Evolutionary conservation across 106 monocot species (phyloP).

Genomic region (Dendrobium chrysotoxum): DNA sequence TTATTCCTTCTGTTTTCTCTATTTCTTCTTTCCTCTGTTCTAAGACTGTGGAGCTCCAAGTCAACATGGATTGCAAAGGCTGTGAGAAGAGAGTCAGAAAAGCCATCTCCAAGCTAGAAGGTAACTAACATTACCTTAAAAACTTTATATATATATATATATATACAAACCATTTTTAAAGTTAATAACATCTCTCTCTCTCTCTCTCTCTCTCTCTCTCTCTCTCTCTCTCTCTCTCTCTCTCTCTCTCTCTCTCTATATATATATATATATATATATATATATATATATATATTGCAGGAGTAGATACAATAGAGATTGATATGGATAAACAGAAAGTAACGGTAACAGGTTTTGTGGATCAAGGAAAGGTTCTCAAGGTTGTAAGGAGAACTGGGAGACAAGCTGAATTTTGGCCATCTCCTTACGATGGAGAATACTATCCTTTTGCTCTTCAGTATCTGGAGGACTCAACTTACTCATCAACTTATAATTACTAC

Average conservation of each 20-base stretch:
- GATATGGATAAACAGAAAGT: slow-evolving; percentile 85
- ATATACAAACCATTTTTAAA: no score
- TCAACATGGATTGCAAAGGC: slow-evolving; percentile 52
- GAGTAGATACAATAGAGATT: slow-evolving; percentile 60
- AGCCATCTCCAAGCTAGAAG: slow-evolving; percentile 24
- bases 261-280: no score
- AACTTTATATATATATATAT: no score
- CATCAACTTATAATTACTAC: slow-evolving; percentile 55
- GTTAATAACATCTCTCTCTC: no score
- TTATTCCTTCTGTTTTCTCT: not conserved
- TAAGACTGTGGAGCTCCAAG: slow-evolving; percentile 41
- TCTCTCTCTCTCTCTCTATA: no score
- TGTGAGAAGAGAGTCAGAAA: slow-evolving; percentile 37
- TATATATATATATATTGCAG: slow-evolving; percentile 8
- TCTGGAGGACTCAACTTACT: not conserved
- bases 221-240: no score
- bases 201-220: no score
- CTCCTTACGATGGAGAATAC: not conserved
- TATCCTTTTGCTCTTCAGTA: not conserved
- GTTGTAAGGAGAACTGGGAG: slow-evolving; percentile 67
- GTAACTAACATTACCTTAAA: not conserved
- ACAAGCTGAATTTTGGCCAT: slow-evolving; percentile 72
- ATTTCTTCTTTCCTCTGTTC: not conserved
- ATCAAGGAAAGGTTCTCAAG: slow-evolving; percentile 75
- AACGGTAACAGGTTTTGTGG: slow-evolving; percentile 63